A percentile compares a stretch with the other conserved stretches of the same genome.
Evolutionary conservation across 2,329 filamentous ascomycete genomes (phyloP).

Genomic region (Teratosphaeria gauchensis): DNA sequence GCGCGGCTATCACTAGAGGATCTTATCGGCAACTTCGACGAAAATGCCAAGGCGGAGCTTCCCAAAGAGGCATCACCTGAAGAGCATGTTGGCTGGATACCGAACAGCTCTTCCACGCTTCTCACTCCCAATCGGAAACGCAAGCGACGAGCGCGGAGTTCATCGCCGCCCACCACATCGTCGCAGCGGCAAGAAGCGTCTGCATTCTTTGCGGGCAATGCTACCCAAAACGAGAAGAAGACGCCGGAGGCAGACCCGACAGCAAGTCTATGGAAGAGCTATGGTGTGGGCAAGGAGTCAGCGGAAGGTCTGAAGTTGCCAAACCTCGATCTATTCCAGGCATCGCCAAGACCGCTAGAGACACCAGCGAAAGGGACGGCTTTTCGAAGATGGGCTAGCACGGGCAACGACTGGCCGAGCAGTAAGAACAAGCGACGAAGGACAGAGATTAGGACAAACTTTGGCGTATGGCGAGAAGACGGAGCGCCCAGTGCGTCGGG

Average conservation of each 20-base stretch:
- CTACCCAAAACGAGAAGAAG: conserved; percentile 17
- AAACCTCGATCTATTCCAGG: conserved; percentile 35
- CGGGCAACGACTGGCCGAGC: conserved; percentile 39
- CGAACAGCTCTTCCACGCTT: conserved; percentile 32
- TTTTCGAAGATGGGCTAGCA: conserved; percentile 41
- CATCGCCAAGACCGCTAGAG: conserved; percentile 35
- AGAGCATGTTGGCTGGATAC: conserved; percentile 52
- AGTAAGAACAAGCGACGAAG: conserved; percentile 31
- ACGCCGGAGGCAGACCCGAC: conserved; percentile 38
- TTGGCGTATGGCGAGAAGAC: conserved; percentile 29
- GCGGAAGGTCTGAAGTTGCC: conserved; percentile 30
- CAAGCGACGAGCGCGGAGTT: conserved; percentile 38
- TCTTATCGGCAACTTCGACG: conserved; percentile 52
- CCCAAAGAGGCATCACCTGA: conserved; percentile 45
- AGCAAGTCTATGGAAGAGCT: conserved; percentile 38
- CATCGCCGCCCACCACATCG: conserved; percentile 33
- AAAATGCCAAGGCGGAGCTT: conserved; percentile 38
- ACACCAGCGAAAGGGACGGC: conserved; percentile 38
- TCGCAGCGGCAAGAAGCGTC: conserved; percentile 29
- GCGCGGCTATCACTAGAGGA: conserved; percentile 51
- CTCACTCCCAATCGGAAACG: conserved; percentile 35
- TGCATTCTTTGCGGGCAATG: conserved; percentile 15
- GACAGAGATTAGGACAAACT: conserved; percentile 23
- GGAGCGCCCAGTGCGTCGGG: conserved; percentile 2
- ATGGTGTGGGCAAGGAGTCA: conserved; percentile 28